These are phyloP conservation scores for Trichoderma endophyticum DNA, from an alignment of 2,329 filamentous ascomycete species.

Conservation along the genomic window DNA sequence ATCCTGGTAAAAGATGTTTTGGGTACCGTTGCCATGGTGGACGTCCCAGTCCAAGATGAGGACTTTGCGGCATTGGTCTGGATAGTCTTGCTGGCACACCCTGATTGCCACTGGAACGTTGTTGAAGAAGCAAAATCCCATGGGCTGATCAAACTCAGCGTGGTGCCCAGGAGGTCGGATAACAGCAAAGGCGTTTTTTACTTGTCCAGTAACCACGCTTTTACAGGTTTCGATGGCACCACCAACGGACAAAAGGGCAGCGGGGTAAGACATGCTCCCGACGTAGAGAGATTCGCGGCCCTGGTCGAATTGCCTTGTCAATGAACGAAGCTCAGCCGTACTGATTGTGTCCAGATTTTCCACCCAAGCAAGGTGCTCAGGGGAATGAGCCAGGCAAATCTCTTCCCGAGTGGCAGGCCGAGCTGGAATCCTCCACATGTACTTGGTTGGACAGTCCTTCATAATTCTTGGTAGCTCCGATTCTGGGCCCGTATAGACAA, in stretches of 20 bases:
- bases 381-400: conserved; percentile 73
- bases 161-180: conserved; percentile 95
- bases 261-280: conserved; percentile 75
- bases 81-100: conserved; percentile 79
- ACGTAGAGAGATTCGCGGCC: conserved; percentile 78
- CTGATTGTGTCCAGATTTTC: conserved; percentile 51
- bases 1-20: conserved; percentile 93
- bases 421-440: conserved; percentile 74
- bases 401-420: conserved; percentile 76
- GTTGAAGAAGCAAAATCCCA: conserved; percentile 98
- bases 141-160: conserved; percentile 78
- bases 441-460: conserved; percentile 53
- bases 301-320: conserved; percentile 60
- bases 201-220: conserved; percentile 75
- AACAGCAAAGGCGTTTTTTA: conserved; percentile 94
- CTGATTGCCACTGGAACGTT: conserved; percentile 93
- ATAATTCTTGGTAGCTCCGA: conserved; percentile 51
- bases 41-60: conserved; percentile 91
- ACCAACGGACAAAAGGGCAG: conserved; percentile 79
- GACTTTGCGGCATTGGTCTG: conserved; percentile 78
- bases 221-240: conserved; percentile 95
- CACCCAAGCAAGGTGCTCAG: conserved; percentile 78
- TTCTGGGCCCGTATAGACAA: conserved; percentile 64
- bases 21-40: conserved; percentile 83
- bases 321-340: conserved; percentile 62